phyloP scores from a whole-genome alignment of 176 grass and related monocot species.

The Eragrostis curvula region DNA sequence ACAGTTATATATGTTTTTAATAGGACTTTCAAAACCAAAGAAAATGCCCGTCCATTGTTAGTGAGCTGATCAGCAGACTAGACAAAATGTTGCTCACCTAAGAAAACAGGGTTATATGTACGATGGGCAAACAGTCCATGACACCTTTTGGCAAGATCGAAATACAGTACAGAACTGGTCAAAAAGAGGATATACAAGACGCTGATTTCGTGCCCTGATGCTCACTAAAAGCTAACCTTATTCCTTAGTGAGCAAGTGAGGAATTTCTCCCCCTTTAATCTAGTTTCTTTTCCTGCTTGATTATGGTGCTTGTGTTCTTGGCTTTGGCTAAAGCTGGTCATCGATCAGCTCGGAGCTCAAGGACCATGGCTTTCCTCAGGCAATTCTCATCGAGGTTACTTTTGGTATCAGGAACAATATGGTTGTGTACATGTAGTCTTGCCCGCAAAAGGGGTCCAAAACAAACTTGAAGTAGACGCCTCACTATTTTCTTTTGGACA shows the following conservation, averaged over 20 bases:
- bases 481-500: conserved; percentile 1
- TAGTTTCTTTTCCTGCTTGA: conserved; percentile 38
- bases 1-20: too few species aligned
- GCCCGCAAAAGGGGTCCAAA: background rate
- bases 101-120: background rate
- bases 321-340: conserved; percentile 59
- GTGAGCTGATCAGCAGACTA: too few species aligned
- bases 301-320: conserved; percentile 27
- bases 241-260: conserved; percentile 62
- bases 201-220: conserved; percentile 35
- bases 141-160: background rate
- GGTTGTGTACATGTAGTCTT: conserved; percentile 7
- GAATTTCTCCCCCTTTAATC: conserved; percentile 30
- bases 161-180: too few species aligned
- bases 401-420: conserved; percentile 40
- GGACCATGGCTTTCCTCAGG: conserved; percentile 40
- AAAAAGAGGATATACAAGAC: background rate
- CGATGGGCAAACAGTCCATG: background rate
- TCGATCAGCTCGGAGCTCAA: conserved; percentile 64
- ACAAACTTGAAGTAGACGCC: conserved; percentile 28
- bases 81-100: background rate
- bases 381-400: conserved; percentile 37
- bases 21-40: too few species aligned
- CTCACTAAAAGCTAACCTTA: conserved; percentile 37
- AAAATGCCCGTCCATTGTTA: too few species aligned